Evolutionary conservation across 2,329 filamentous ascomycete genomes (phyloP), one percentile per base, ranked within the genome.

Genomic region (Talaromyces sp.): DNA sequence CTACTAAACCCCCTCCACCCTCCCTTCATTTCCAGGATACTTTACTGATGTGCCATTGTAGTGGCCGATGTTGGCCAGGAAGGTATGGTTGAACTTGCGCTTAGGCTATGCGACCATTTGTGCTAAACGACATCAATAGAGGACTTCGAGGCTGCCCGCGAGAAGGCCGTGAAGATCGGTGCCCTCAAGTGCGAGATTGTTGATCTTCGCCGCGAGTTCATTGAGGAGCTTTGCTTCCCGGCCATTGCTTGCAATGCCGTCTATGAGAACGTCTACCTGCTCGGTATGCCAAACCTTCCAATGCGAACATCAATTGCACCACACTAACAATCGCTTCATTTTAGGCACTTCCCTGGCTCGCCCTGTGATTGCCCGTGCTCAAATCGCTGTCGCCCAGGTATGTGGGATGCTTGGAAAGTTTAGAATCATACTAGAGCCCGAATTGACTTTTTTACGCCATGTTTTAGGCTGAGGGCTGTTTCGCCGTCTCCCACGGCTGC

Each of bases 201-300:
- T 57, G 77, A 94, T 71, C 80, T 93, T 49, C 84, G 85, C 65
- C 80, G 67, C 58, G 87, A 90, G 74, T 92, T 94, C 67, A 84
- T 94, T 62, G 87, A 91, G 64, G 83, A 93, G 77, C 81, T 94
- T 40, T 88, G 87, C 79, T 92, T 87, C 82, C 86, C 83, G 47
- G 89, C 90, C 56, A 83, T 94, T 58, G 61, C 62, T 53, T 85
- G 68, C 68, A 71, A 86, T 61, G 84, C 84, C 57, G 83, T 86
- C 71, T 88, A 86, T 70, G 85, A 91, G 78, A 86, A 86, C 68
- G 77, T 80, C 58, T 85, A 85, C 75, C 78, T 85, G 42, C 77
- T 85, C 58, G 77, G 82, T 75, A 70, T 58, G 67, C 58, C 50
- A 35, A 7, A 8, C 22, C 19, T 3, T 20, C 11, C 9, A 3